These are phyloP conservation scores for Gillenia trifoliata DNA, from an alignment of 306 rosid genomes.

Conservation along the genomic window DNA sequence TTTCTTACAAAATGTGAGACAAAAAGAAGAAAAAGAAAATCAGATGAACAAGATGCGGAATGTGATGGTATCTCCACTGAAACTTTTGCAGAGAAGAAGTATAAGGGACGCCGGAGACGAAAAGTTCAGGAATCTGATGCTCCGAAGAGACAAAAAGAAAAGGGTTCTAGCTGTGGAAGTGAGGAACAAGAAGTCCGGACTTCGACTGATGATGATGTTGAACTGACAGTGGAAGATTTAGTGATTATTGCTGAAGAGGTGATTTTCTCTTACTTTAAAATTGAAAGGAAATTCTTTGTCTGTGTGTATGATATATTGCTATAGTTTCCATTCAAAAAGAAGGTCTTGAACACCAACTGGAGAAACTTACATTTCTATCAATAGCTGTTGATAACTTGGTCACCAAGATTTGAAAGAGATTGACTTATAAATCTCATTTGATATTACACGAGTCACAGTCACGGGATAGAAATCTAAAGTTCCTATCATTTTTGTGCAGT, in stretches of 20 bases:
- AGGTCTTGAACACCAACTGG: background rate
- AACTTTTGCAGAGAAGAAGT: slow-evolving; percentile 32
- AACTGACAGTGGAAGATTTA: slow-evolving; percentile 64
- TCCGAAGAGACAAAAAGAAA: slow-evolving; percentile 23
- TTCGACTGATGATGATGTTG: slow-evolving; percentile 40
- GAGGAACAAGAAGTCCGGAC: slow-evolving; percentile 30
- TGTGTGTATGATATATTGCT: background rate
- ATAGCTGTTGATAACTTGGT: background rate
- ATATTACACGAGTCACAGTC: background rate
- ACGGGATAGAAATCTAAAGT: background rate
- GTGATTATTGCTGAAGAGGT: slow-evolving; percentile 77
- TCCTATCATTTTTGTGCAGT: slow-evolving; percentile 38
- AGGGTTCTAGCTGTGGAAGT: slow-evolving; percentile 20
- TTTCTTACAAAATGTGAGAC: slow-evolving; percentile 24
- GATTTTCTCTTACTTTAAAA: slow-evolving; percentile 17
- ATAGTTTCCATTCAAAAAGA: background rate
- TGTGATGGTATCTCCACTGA: slow-evolving; percentile 8
- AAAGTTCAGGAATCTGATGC: slow-evolving; percentile 21
- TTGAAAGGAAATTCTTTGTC: no score
- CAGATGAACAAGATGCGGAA: slow-evolving; percentile 22
- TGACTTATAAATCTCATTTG: background rate
- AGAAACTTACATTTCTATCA: background rate
- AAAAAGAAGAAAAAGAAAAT: slow-evolving; percentile 29
- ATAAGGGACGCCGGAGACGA: slow-evolving; percentile 12
- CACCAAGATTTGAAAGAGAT: background rate